Percentiles rank a stretch among this genome's conserved stretches.
Conservation (phyloP, 768 basidiomycete species). For the Trametes coccinea region DNA sequence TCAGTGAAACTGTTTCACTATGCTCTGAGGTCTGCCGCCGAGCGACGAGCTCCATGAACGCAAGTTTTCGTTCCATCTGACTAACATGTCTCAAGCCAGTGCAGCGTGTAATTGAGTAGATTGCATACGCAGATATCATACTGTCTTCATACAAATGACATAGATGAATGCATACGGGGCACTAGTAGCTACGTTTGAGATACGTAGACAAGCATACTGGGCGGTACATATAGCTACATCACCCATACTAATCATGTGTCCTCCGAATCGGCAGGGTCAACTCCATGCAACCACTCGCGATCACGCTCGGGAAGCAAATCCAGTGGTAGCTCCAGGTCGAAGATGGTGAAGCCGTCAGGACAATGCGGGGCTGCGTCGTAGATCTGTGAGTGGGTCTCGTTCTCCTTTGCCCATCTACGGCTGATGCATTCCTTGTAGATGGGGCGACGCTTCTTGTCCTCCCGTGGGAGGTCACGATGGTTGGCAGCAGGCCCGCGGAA, state of each 20-base stretch:
- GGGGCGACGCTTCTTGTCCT: not conserved
- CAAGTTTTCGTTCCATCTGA: too few relatives aligned
- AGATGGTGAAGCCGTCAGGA: not conserved
- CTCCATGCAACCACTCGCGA: not conserved
- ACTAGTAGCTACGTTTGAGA: too few relatives aligned
- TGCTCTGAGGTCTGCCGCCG: too few relatives aligned
- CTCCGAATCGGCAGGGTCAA: not conserved
- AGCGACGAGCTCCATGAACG: too few relatives aligned
- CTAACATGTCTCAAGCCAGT: too few relatives aligned
- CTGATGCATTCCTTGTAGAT: slow-evolving; percentile 8
- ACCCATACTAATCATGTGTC: not conserved
- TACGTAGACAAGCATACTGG: not conserved
- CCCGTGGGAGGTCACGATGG: not conserved
- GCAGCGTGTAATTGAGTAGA: not conserved
- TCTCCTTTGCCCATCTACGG: not conserved
- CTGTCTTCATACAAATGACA: not conserved
- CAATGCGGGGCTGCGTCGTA: not conserved
- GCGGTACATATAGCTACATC: not conserved
- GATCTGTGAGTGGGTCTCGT: not conserved
- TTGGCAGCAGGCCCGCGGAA: not conserved
- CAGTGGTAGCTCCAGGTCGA: not conserved
- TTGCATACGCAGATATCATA: not conserved
- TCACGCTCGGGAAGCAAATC: not conserved
- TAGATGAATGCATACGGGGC: not conserved
- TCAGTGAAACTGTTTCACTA: too few relatives aligned